phyloP scores from a whole-genome alignment of 148 eudicot genomes.

The Polygonum maritimum region DNA sequence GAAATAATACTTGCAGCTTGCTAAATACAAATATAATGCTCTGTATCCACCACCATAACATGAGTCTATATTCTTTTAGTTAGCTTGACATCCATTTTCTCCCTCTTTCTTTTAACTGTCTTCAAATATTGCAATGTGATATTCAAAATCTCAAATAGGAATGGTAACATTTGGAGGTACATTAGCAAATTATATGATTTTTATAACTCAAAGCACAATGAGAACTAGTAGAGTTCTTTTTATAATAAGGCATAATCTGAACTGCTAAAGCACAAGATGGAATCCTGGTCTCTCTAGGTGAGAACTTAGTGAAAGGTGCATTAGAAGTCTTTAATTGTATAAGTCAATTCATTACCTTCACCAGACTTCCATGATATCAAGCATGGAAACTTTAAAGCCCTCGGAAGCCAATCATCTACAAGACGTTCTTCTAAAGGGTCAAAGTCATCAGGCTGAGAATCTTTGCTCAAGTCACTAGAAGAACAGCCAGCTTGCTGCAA shows the following conservation, averaged over 20 bases:
- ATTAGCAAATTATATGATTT: neutral
- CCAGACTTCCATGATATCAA: constrained; percentile 55
- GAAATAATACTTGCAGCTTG: neutral
- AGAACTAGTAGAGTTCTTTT: neutral
- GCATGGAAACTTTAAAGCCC: constrained; percentile 50
- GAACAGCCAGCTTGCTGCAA: constrained; percentile 20
- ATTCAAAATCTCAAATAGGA: neutral
- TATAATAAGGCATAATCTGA: neutral
- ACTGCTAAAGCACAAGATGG: no score
- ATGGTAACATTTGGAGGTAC: neutral
- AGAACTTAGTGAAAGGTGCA: neutral
- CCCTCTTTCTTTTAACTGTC: neutral
- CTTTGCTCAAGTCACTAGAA: constrained; percentile 17
- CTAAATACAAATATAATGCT: neutral
- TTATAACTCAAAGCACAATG: neutral
- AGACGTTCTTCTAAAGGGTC: constrained; percentile 19
- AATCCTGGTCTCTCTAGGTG: neutral
- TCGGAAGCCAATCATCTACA: constrained; percentile 68
- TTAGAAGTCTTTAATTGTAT: neutral
- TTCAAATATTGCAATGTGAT: neutral
- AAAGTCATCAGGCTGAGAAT: constrained; percentile 29
- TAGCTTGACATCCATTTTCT: neutral
- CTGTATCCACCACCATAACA: neutral
- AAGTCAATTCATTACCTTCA: constrained; percentile 42
- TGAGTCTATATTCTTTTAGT: neutral